A percentile compares a stretch with the other conserved stretches of the same genome.
Evolutionary conservation across 441 rosid genomes (phyloP).

Genomic region (Adansonia madagascariensis): DNA sequence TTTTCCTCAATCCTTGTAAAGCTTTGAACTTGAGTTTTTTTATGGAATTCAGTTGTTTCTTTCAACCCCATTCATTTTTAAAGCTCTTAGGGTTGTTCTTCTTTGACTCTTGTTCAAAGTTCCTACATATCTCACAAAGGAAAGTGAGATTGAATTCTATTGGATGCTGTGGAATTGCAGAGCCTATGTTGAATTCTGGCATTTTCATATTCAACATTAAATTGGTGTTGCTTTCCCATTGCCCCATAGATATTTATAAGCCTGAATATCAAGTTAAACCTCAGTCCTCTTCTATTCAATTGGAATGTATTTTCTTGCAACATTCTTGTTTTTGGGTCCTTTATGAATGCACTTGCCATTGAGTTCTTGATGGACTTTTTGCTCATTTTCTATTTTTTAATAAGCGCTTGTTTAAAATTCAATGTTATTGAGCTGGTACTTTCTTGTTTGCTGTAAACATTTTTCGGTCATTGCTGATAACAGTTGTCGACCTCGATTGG

Average conservation of each 20-base stretch:
- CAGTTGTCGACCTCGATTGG: not conserved
- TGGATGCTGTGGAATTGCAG: slow-evolving; percentile 34
- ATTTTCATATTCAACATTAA: slow-evolving; percentile 28
- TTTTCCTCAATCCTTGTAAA: slow-evolving; percentile 20
- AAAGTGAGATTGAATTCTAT: slow-evolving; percentile 34
- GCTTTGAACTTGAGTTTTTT: slow-evolving; percentile 37
- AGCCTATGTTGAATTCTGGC: slow-evolving; percentile 31
- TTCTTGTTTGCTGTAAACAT: slow-evolving; percentile 8
- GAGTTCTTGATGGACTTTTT: slow-evolving; percentile 24
- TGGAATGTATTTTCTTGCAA: slow-evolving; percentile 19
- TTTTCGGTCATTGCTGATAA: slow-evolving; percentile 1
- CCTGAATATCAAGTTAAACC: slow-evolving; percentile 35
- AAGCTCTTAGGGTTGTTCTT: slow-evolving; percentile 26
- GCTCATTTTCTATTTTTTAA: slow-evolving; percentile 4
- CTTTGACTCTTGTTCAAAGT: slow-evolving; percentile 36
- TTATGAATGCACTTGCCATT: not conserved
- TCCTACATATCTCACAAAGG: slow-evolving; percentile 26
- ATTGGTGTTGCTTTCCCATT: slow-evolving; percentile 26
- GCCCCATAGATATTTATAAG: slow-evolving; percentile 29
- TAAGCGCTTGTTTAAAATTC: slow-evolving; percentile 21
- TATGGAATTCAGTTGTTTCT: slow-evolving; percentile 23
- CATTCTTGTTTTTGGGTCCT: slow-evolving; percentile 18
- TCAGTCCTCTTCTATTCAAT: slow-evolving; percentile 28
- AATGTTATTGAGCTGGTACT: slow-evolving; percentile 24
- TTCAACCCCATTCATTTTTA: slow-evolving; percentile 23